These are phyloP conservation scores for Thelonectria discophora DNA, from an alignment of 2,329 filamentous ascomycete genomes.

Conservation along the genomic window DNA sequence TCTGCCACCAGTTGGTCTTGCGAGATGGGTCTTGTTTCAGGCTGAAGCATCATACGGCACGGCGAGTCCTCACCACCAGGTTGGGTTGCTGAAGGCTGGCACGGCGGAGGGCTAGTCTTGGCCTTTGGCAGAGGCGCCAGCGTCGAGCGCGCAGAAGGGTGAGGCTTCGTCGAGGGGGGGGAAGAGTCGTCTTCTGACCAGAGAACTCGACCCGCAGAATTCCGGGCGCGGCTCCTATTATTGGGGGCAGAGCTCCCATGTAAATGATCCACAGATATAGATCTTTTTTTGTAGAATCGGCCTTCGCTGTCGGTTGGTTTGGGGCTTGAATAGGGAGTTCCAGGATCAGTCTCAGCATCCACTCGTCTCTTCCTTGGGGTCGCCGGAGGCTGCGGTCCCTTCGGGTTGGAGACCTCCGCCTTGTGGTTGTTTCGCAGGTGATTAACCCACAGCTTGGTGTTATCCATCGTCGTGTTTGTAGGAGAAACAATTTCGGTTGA, in stretches of 20 bases:
- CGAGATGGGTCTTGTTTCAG: too few species aligned
- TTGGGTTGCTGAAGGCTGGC: too few species aligned
- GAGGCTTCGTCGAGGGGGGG: background rate
- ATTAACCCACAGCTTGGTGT: constrained; percentile 9
- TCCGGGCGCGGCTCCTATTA: too few species aligned
- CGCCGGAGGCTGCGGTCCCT: background rate
- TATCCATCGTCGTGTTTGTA: constrained; percentile 15
- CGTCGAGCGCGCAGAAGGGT: too few species aligned
- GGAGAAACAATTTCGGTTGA: too few species aligned
- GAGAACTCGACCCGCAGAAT: constrained; percentile 32
- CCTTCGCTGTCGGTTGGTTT: background rate
- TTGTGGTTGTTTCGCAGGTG: constrained; percentile 4
- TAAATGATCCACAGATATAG: constrained; percentile 5
- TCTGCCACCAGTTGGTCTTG: too few species aligned
- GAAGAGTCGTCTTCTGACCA: constrained; percentile 38
- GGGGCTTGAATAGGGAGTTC: background rate
- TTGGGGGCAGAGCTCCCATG: background rate
- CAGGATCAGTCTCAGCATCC: background rate
- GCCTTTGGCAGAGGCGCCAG: too few species aligned
- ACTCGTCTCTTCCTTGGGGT: constrained; percentile 4
- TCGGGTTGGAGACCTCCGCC: too few species aligned
- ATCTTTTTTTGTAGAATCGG: constrained; percentile 4
- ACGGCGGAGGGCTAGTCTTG: too few species aligned
- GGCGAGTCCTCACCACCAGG: too few species aligned
- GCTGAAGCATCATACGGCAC: constrained; percentile 28